Evolutionary conservation across 2,329 filamentous ascomycete species (phyloP).

Genomic region (Aureobasidium musti): DNA sequence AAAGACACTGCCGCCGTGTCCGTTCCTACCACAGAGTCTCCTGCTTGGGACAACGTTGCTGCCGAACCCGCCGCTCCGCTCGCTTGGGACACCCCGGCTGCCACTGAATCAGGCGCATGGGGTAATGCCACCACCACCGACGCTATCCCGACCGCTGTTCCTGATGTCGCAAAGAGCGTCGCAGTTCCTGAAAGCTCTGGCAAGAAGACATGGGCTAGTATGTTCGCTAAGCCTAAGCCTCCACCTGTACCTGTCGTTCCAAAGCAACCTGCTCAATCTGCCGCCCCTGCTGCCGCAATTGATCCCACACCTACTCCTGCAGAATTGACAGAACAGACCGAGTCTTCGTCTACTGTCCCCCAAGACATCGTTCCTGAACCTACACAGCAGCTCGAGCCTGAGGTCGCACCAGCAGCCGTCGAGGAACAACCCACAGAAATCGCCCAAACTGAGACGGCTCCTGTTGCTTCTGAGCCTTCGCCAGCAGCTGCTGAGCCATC

Average conservation of each 20-base stretch:
- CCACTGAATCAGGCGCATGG: constrained; percentile 47
- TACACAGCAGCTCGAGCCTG: constrained; percentile 30
- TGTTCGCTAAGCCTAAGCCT: constrained; percentile 53
- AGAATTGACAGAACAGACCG: constrained; percentile 39
- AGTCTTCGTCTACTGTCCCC: constrained; percentile 33
- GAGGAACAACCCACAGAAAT: constrained; percentile 32
- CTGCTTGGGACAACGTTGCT: constrained; percentile 59
- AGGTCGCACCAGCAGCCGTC: constrained; percentile 32
- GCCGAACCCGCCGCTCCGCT: constrained; percentile 38
- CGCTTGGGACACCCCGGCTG: constrained; percentile 36
- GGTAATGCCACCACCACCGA: constrained; percentile 40
- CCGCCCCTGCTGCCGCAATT: constrained; percentile 30
- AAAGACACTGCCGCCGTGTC: constrained; percentile 58
- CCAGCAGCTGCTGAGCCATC: constrained; percentile 32
- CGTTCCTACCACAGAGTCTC: constrained; percentile 69
- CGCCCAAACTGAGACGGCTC: constrained; percentile 34
- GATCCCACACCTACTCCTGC: constrained; percentile 33
- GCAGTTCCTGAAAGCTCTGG: constrained; percentile 41
- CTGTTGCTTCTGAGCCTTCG: constrained; percentile 33
- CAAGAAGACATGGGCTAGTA: constrained; percentile 58
- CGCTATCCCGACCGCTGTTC: constrained; percentile 36
- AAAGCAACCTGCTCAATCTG: constrained; percentile 40
- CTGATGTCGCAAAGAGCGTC: constrained; percentile 41
- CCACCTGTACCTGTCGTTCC: constrained; percentile 50
- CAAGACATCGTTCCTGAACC: constrained; percentile 37